Conservation (phyloP, 495 filamentous ascomycete genomes). For the Neurospora cerealis region DNA sequence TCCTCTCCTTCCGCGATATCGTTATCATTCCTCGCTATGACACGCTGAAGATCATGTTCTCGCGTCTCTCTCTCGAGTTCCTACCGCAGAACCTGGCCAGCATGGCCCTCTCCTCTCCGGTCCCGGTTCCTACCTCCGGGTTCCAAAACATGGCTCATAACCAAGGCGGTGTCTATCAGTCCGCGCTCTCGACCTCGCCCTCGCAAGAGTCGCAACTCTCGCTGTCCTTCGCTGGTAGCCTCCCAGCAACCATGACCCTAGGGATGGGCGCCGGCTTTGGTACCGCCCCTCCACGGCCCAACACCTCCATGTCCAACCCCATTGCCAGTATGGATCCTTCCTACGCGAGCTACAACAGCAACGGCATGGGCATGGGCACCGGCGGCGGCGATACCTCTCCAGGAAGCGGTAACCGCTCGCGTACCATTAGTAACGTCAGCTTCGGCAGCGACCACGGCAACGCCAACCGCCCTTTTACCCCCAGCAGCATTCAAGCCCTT, state of each 20-base stretch:
- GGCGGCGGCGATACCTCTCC: slow-evolving; percentile 49
- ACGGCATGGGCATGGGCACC: slow-evolving; percentile 64
- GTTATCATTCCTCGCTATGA: slow-evolving; percentile 82
- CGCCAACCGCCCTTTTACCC: slow-evolving; percentile 43
- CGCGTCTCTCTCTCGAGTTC: slow-evolving; percentile 75
- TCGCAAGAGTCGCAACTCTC: slow-evolving; percentile 25
- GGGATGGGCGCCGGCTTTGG: not conserved
- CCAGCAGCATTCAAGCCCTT: slow-evolving; percentile 34
- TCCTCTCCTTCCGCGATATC: slow-evolving; percentile 82
- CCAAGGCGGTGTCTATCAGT: slow-evolving; percentile 6
- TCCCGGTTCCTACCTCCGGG: slow-evolving; percentile 28
- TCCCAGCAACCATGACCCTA: not conserved
- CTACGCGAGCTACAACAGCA: slow-evolving; percentile 62
- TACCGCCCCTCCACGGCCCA: slow-evolving; percentile 42
- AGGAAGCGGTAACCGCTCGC: slow-evolving; percentile 46
- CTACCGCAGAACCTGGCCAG: slow-evolving; percentile 51
- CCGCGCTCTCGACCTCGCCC: slow-evolving; percentile 20
- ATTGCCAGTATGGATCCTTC: slow-evolving; percentile 47
- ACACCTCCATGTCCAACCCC: slow-evolving; percentile 50
- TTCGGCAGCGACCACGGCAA: slow-evolving; percentile 40
- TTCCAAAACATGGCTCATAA: slow-evolving; percentile 7
- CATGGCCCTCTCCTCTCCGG: slow-evolving; percentile 33
- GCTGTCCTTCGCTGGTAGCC: slow-evolving; percentile 30
- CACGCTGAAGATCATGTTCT: slow-evolving; percentile 79
- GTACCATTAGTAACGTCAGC: slow-evolving; percentile 85